Percentiles rank a stretch among this genome's conserved stretches.
Evolutionary conservation across 768 basidiomycete genomes (phyloP).

Genomic region (Amanita polypyramis): DNA sequence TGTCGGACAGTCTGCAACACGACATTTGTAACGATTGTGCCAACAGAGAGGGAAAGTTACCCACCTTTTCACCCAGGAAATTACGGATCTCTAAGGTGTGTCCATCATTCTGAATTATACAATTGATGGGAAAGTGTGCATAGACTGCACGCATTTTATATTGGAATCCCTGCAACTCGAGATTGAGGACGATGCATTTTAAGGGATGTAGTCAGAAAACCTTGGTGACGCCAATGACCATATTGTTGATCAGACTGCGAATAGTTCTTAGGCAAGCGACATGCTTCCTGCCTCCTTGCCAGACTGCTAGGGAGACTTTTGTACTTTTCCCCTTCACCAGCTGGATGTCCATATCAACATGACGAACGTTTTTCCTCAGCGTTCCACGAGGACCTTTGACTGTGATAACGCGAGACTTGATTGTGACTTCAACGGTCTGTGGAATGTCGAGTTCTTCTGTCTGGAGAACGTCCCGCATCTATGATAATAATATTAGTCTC

Average conservation of each 20-base stretch:
- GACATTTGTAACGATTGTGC: not conserved
- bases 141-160: slow-evolving; percentile 99
- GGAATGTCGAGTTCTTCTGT: slow-evolving; percentile 90
- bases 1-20: slow-evolving; percentile 73
- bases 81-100: slow-evolving; percentile 80
- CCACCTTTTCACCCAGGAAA: slow-evolving; percentile 89
- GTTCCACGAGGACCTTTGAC: slow-evolving; percentile 91
- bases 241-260: slow-evolving; percentile 90
- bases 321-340: slow-evolving; percentile 69
- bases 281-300: slow-evolving; percentile 98
- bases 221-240: slow-evolving; percentile 97
- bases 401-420: slow-evolving; percentile 88
- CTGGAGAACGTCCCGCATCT: slow-evolving; percentile 92
- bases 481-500: slow-evolving; percentile 20
- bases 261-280: slow-evolving; percentile 97
- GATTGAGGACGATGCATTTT: not conserved
- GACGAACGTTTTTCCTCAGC: slow-evolving; percentile 85
- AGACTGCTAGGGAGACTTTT: slow-evolving; percentile 85
- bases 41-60: slow-evolving; percentile 10
- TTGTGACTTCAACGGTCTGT: slow-evolving; percentile 69
- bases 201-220: slow-evolving; percentile 21
- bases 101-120: slow-evolving; percentile 78
- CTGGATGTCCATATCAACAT: slow-evolving; percentile 91
- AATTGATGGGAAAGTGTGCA: slow-evolving; percentile 99
- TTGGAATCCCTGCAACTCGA: slow-evolving; percentile 73